Evolutionary conservation across 1,139 yeast genomes (phyloP).

Genomic region (Yamadazyma atmosphaerica): DNA sequence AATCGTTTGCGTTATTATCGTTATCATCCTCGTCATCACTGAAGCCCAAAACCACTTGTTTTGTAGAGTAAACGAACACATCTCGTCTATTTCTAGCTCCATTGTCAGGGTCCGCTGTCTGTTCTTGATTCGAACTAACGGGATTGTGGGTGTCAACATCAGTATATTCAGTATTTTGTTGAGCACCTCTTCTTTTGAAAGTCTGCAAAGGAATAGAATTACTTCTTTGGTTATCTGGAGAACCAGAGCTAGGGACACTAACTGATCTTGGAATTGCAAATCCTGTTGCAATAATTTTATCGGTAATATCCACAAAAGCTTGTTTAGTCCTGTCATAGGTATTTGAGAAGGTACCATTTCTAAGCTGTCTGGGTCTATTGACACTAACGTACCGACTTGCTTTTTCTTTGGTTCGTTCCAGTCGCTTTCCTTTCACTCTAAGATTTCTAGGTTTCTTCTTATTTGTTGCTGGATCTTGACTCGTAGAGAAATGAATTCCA

Average conservation of each 20-base stretch:
- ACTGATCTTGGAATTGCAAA: slow-evolving; percentile 59
- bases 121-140: slow-evolving; percentile 2
- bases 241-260: slow-evolving; percentile 28
- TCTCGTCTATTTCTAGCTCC: slow-evolving; percentile 32
- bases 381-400: slow-evolving; percentile 8
- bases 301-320: slow-evolving; percentile 48
- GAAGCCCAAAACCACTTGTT: slow-evolving; percentile 49
- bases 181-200: background rate
- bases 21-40: slow-evolving; percentile 17
- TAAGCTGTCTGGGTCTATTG: slow-evolving; percentile 5
- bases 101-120: background rate
- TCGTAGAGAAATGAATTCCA: too few species aligned
- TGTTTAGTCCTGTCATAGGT: slow-evolving; percentile 32
- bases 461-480: too few species aligned
- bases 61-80: slow-evolving; percentile 58
- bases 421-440: background rate
- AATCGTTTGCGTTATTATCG: slow-evolving; percentile 8
- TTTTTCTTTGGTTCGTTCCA: too few species aligned
- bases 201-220: background rate
- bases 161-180: too few species aligned
- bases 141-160: background rate
- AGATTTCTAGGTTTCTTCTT: background rate
- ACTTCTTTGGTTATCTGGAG: slow-evolving; percentile 3
- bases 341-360: slow-evolving; percentile 5
- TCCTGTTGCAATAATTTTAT: slow-evolving; percentile 58